Evolutionary conservation across 208 protist genomes (phyloP).

Genomic region (Leishmania major): DNA sequence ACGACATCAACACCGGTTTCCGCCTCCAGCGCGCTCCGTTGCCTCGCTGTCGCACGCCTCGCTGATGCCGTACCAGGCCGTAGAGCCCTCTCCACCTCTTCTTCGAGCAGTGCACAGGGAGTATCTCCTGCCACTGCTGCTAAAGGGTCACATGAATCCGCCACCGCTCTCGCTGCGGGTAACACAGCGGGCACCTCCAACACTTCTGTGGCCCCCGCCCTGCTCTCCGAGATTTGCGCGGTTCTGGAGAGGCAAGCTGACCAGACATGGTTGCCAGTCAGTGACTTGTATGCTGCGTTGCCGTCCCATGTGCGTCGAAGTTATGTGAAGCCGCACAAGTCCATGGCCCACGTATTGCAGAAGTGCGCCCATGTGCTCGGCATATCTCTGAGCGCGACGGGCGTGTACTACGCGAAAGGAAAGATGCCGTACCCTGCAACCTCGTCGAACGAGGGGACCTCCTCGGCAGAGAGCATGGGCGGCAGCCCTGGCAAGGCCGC

Average conservation of each 20-base stretch:
- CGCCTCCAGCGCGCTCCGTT: neutral
- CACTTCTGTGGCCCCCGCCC: slow-evolving; percentile 12
- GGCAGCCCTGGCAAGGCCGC: neutral
- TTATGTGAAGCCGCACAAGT: slow-evolving; percentile 81
- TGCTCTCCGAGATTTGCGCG: slow-evolving; percentile 24
- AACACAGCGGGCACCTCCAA: neutral
- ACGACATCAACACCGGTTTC: neutral
- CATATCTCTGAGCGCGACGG: slow-evolving; percentile 53
- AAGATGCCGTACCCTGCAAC: slow-evolving; percentile 2
- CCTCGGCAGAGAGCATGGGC: neutral
- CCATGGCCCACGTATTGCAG: slow-evolving; percentile 58
- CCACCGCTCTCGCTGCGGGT: neutral
- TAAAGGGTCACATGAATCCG: neutral
- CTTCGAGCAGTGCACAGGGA: neutral
- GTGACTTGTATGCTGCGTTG: slow-evolving; percentile 70
- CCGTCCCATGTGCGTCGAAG: slow-evolving; percentile 44
- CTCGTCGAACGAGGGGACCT: neutral
- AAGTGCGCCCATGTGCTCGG: slow-evolving; percentile 35
- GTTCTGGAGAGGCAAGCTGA: slow-evolving; percentile 15
- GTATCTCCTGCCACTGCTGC: neutral
- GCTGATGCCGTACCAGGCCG: too few species aligned
- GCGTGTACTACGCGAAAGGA: slow-evolving; percentile 64
- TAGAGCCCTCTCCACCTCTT: slow-evolving; percentile 6
- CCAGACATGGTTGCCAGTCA: slow-evolving; percentile 59
- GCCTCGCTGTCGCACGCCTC: neutral